Base-by-base conservation (phyloP, 2,329 filamentous ascomycete species). In the Exophiala spinifera region DNA sequence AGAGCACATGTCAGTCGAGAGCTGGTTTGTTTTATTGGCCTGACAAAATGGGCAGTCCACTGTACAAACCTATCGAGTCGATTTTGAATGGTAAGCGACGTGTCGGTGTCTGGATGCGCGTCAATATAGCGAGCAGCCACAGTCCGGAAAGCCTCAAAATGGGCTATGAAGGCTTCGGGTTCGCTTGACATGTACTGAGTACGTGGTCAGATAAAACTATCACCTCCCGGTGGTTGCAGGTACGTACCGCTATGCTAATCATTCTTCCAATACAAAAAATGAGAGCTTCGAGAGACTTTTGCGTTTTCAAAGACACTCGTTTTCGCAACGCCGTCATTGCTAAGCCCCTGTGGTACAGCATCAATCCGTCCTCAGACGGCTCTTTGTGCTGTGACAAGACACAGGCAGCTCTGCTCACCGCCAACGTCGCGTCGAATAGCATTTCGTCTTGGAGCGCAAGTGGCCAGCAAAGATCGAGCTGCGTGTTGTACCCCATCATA, bases 401-500 rank as follows among this genome's bases (percentile, higher is more conserved):
- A 21, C 36, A 58, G 23, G 55, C 55, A 45, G 44, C 43, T 11
- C 51, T 51, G 39, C 55, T 58, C 15, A 58, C 55, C 10, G 55
- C 51, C 2, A 58, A 20, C 11, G 55, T 58, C 4, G 55, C 55
- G 13, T 58, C 55, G 34, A 58, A 58, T 21, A 58, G 47, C 55
- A 58, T 58, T 19, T 51, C 47, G 47, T 58, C 51, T 46, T 55
- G 55, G 7, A 58, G 19, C 10, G 55, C 55, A 20, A 58, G 21
- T n/a, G 55, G 55, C 55, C 55, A 58, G 51, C 55, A 58, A n/a
- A 58, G 33, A 21, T 54, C 51, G 19, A 58, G 39, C 42, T 58
- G 55, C 10, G 55, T 55, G 28, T 58, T 55, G 34, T 50, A 55
- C 3, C 55, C 55, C 42, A 58, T 48, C 23, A 49, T 36, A 14